A percentile compares a stretch with the other conserved stretches of the same genome.
Evolutionary conservation across 345 rosid genomes (phyloP).

Genomic region (Lagerstroemia speciosa): DNA sequence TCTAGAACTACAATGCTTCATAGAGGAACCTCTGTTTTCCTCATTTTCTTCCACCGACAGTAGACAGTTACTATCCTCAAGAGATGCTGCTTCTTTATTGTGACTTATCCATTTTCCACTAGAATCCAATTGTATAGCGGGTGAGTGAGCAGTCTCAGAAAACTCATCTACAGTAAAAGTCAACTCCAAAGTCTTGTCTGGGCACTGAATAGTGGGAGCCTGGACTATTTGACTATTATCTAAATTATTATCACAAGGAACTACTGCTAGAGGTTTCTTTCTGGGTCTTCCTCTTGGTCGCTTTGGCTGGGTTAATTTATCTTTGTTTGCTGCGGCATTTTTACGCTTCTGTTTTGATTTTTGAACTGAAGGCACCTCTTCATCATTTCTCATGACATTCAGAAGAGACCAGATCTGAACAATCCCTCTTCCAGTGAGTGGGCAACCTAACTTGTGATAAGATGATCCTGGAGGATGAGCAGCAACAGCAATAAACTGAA

Average conservation of each 20-base stretch:
- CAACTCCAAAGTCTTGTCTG: slow-evolving; percentile 33
- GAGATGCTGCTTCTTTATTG: slow-evolving; percentile 16
- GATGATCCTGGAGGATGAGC: slow-evolving; percentile 81
- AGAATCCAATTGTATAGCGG: slow-evolving; percentile 17
- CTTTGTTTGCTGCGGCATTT: slow-evolving; percentile 13
- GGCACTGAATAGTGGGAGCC: slow-evolving; percentile 38
- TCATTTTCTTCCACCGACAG: slow-evolving; percentile 16
- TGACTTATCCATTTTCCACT: slow-evolving; percentile 15
- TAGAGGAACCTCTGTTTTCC: slow-evolving; percentile 17
- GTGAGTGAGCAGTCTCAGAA: slow-evolving; percentile 20
- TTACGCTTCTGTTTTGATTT: slow-evolving; percentile 10
- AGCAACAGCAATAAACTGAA: slow-evolving; percentile 81
- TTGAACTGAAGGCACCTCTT: slow-evolving; percentile 9
- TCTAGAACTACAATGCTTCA: slow-evolving; percentile 19
- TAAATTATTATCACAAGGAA: slow-evolving; percentile 12
- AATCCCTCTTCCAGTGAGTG: slow-evolving; percentile 69
- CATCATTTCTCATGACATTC: slow-evolving; percentile 27
- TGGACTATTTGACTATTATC: slow-evolving; percentile 24
- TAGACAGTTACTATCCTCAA: slow-evolving; percentile 12
- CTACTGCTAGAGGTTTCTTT: slow-evolving; percentile 24
- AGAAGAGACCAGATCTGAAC: slow-evolving; percentile 83
- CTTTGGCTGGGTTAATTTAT: slow-evolving; percentile 13
- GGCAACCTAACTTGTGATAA: slow-evolving; percentile 64
- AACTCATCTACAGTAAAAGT: slow-evolving; percentile 23
- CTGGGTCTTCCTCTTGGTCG: slow-evolving; percentile 28